Evolutionary conservation across 768 basidiomycete species (phyloP).

Genomic region (Agaricus bisporus): DNA sequence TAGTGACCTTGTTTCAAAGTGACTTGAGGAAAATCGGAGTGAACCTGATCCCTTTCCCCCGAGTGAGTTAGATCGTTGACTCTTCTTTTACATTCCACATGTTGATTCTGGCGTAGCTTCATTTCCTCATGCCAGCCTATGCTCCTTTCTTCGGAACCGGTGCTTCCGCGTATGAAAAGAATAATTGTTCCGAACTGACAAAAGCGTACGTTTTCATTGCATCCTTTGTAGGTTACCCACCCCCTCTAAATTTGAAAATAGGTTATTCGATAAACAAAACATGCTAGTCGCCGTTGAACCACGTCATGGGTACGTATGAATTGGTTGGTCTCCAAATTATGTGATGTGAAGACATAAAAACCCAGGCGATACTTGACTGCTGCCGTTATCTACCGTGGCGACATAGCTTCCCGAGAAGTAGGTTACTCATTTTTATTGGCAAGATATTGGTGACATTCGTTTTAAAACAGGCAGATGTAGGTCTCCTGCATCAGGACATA

Average conservation of each 20-base stretch:
- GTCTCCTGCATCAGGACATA: slow-evolving; percentile 20
- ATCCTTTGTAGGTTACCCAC: background rate
- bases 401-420: slow-evolving; percentile 76
- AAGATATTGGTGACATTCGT: slow-evolving; percentile 29
- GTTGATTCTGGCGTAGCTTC: slow-evolving; percentile 49
- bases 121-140: slow-evolving; percentile 95
- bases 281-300: slow-evolving; percentile 82
- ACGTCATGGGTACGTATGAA: slow-evolving; percentile 51
- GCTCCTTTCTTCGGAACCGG: slow-evolving; percentile 79
- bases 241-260: slow-evolving; percentile 18
- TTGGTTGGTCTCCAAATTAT: background rate
- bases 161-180: slow-evolving; percentile 51
- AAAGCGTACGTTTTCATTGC: slow-evolving; percentile 44
- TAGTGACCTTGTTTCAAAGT: slow-evolving; percentile 24
- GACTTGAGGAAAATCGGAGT: slow-evolving; percentile 87
- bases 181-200: slow-evolving; percentile 65
- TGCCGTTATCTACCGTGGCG: slow-evolving; percentile 83
- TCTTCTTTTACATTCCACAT: background rate
- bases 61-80: slow-evolving; percentile 39
- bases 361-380: slow-evolving; percentile 79
- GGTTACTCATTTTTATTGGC: slow-evolving; percentile 21
- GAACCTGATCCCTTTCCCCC: slow-evolving; percentile 96
- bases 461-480: slow-evolving; percentile 45
- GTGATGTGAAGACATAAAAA: background rate
- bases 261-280: slow-evolving; percentile 76